Conservation (phyloP, 345 rosid species). For the Cardiospermum halicacabum region DNA sequence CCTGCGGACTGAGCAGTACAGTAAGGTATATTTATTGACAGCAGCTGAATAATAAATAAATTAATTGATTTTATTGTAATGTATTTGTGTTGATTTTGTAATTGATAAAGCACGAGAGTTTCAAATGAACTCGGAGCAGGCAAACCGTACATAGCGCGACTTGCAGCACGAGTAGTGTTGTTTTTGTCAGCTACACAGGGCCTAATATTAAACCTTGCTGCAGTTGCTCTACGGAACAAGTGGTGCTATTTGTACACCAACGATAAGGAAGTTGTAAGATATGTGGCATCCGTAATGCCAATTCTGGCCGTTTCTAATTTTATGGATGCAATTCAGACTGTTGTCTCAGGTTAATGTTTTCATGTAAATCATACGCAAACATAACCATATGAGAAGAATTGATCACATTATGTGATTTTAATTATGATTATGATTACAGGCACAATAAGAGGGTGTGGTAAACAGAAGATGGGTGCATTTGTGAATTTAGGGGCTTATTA, state of each 20-base stretch:
- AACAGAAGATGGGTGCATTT: conserved; percentile 29
- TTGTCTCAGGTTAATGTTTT: conserved; percentile 26
- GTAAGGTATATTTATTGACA: too few relatives aligned
- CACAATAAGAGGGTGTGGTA: conserved; percentile 37
- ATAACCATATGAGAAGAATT: too few relatives aligned
- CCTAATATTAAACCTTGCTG: conserved; percentile 11
- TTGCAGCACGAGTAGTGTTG: conserved; percentile 21
- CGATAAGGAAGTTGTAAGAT: conserved; percentile 16
- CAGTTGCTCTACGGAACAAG: conserved; percentile 3
- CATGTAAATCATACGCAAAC: too few relatives aligned
- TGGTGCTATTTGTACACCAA: conserved; percentile 29
- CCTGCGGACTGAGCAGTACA: conserved; percentile 31
- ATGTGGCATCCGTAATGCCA: conserved; percentile 25
- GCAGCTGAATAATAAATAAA: too few relatives aligned
- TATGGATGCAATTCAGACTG: conserved; percentile 40
- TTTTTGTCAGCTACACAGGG: conserved; percentile 23
- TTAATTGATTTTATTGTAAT: too few relatives aligned
- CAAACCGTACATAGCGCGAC: conserved; percentile 14
- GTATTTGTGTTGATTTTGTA: too few relatives aligned
- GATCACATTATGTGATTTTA: not conserved
- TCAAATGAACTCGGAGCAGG: conserved; percentile 36
- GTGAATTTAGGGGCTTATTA: conserved; percentile 33
- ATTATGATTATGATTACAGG: too few relatives aligned
- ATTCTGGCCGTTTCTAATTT: conserved; percentile 35
- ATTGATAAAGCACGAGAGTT: conserved; percentile 24